phyloP scores from a whole-genome alignment of 495 filamentous ascomycete genomes.

The Aspergillus taichungensis region DNA sequence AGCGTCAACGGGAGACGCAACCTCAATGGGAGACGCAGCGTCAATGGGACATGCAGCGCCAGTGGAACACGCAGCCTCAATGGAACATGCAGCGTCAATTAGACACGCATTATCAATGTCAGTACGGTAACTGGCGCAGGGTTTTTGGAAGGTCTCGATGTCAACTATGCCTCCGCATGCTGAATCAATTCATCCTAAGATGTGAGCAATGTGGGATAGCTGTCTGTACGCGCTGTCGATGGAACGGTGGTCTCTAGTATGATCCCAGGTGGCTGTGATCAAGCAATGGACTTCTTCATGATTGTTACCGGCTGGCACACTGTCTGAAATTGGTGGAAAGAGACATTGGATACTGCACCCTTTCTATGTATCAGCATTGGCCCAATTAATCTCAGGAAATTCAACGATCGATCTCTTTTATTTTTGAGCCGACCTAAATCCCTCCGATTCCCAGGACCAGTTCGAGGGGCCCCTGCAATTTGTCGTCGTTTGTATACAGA shows the following conservation, averaged over 20 bases:
- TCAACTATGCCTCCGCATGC: background rate
- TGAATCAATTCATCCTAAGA: conserved; percentile 2
- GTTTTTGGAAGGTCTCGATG: conserved; percentile 1
- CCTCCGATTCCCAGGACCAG: too few species aligned
- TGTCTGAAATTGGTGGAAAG: too few species aligned
- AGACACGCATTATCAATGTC: background rate
- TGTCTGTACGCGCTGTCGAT: conserved; percentile 4
- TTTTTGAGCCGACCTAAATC: background rate
- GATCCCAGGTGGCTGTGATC: background rate
- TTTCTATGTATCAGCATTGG: background rate
- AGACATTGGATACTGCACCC: too few species aligned
- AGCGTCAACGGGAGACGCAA: too few species aligned
- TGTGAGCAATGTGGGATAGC: conserved; percentile 2
- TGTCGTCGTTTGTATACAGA: too few species aligned
- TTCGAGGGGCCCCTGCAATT: too few species aligned
- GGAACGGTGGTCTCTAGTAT: background rate
- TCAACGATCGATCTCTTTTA: background rate
- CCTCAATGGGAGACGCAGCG: background rate
- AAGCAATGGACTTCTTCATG: background rate
- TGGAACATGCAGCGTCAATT: background rate
- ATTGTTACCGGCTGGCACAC: background rate
- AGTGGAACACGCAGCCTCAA: background rate
- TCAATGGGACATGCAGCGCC: background rate
- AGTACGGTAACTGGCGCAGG: background rate
- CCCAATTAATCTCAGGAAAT: background rate